Base-by-base conservation (phyloP, 768 basidiomycete species). In the Russula virescens region DNA sequence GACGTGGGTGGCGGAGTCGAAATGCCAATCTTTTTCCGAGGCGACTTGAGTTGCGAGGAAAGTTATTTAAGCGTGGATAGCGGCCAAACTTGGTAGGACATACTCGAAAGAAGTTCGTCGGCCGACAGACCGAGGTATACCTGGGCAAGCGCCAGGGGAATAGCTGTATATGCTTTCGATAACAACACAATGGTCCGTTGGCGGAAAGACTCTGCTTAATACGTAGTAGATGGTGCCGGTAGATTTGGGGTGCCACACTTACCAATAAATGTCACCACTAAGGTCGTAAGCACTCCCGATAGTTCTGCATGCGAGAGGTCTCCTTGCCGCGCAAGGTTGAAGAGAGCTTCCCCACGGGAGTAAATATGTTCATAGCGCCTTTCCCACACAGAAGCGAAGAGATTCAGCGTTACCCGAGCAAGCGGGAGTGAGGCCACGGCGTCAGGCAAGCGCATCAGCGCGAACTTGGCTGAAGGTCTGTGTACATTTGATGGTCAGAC, bases 111-210 rank as follows among this genome's bases (percentile, higher is more conserved):
- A 2, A 78, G 64, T 48, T 72, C 67, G 14, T 78, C 74, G 1
- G 57, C 43, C 6, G 71, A 57, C 19, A 83, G 72, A 25, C 85
- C 84, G 46, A 89, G 76, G 69, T 88, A 89, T 28, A 65, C 72
- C 66, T 83, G 79, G 14, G 83, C 84, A 4, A 85, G 75, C 2
- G 78, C 59, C 13, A 84, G 63, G 14, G 83, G 80, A 25, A 91
- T 73, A 1, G 85, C 83, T 3, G 81, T 79, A 72, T 88, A 89
- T n/a, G 85, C 86, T 67, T 78, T 81, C 10, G 83, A 79, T 23
- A 89, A 68, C 10, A 89, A 75, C 1, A 68, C 67, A 64, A 86
- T 79, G 0, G 84, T 85, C 62, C 83, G 78, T 59, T 69, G 69
- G 48, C 86, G 83, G 73, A 89, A 89, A 10, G 76, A 70, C 3